Conservation (phyloP, 805 yeast species). For the Kodamaea fukazawae region DNA sequence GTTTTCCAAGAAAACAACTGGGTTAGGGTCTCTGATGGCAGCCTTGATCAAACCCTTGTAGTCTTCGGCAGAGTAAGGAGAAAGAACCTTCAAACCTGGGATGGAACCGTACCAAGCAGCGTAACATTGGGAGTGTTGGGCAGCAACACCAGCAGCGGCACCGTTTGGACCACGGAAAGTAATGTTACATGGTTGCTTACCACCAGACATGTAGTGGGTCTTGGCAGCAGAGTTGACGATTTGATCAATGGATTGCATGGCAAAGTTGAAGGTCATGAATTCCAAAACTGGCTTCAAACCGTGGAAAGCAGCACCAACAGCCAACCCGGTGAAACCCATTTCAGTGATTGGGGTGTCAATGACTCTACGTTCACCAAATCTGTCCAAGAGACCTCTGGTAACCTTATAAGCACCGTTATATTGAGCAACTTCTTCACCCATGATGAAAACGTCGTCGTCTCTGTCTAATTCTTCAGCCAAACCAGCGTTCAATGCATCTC, state of each 20-base stretch:
- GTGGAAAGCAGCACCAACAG: slow-evolving; percentile 94
- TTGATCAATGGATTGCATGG: slow-evolving; percentile 99
- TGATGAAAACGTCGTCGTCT: slow-evolving; percentile 88
- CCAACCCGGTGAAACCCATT: slow-evolving; percentile 96
- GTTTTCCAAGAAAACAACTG: slow-evolving; percentile 92
- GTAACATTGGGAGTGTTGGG: slow-evolving; percentile 98
- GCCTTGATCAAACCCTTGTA: slow-evolving; percentile 94
- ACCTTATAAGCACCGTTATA: slow-evolving; percentile 99
- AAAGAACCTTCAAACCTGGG: slow-evolving; percentile 95
- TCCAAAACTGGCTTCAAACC: slow-evolving; percentile 97
- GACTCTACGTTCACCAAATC: slow-evolving; percentile 91
- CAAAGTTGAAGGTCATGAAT: slow-evolving; percentile 98
- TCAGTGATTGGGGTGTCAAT: slow-evolving; percentile 98
- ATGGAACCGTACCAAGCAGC: slow-evolving; percentile 97
- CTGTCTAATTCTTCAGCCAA: slow-evolving; percentile 96
- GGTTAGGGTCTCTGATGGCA: slow-evolving; percentile 98
- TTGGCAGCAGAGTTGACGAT: slow-evolving; percentile 98
- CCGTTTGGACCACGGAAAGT: slow-evolving; percentile 99
- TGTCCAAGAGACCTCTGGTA: slow-evolving; percentile 90
- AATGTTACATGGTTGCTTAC: slow-evolving; percentile 94
- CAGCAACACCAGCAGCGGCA: slow-evolving; percentile 99
- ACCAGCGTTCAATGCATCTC: slow-evolving; percentile 95
- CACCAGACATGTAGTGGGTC: slow-evolving; percentile 99
- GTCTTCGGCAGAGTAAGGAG: slow-evolving; percentile 95
- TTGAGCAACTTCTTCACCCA: slow-evolving; percentile 99